phyloP scores from a whole-genome alignment of 75 land plant species.

The Chamaecyparis obtusa region DNA sequence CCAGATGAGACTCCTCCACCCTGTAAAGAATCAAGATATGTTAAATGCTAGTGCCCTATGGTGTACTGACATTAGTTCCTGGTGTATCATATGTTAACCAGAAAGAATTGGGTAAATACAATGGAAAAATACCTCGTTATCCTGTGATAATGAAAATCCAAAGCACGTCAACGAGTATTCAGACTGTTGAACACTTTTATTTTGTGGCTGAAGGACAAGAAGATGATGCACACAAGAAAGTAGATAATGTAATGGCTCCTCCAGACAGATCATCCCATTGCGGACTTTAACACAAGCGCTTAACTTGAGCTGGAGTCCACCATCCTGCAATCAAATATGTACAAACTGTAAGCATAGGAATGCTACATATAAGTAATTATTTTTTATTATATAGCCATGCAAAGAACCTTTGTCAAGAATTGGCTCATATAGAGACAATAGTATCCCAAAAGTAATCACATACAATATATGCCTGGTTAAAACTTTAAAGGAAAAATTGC shows the following conservation, averaged over 20 bases:
- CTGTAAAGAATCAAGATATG: conserved; percentile 21
- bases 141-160: conserved; percentile 87
- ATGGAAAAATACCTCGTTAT: conserved; percentile 62
- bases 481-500: background rate
- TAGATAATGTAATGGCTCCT: conserved; percentile 82
- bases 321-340: conserved; percentile 39
- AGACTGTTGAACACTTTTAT: conserved; percentile 24
- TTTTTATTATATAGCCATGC: background rate
- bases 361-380: background rate
- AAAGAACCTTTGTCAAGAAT: background rate
- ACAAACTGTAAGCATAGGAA: background rate
- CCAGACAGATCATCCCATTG: conserved; percentile 44
- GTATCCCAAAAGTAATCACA: background rate
- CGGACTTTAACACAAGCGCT: conserved; percentile 51
- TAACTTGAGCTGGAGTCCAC: conserved; percentile 36
- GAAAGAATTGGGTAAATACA: background rate
- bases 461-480: background rate
- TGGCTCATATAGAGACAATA: background rate
- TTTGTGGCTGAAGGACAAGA: conserved; percentile 67
- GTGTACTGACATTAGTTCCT: background rate
- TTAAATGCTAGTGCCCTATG: background rate
- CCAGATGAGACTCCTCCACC: conserved; percentile 33
- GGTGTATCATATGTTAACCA: background rate
- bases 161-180: conserved; percentile 51
- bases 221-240: conserved; percentile 66